These are phyloP conservation scores for Phytophthora meadii DNA, from an alignment of 352 stramenopile genomes.

Conservation along the genomic window DNA sequence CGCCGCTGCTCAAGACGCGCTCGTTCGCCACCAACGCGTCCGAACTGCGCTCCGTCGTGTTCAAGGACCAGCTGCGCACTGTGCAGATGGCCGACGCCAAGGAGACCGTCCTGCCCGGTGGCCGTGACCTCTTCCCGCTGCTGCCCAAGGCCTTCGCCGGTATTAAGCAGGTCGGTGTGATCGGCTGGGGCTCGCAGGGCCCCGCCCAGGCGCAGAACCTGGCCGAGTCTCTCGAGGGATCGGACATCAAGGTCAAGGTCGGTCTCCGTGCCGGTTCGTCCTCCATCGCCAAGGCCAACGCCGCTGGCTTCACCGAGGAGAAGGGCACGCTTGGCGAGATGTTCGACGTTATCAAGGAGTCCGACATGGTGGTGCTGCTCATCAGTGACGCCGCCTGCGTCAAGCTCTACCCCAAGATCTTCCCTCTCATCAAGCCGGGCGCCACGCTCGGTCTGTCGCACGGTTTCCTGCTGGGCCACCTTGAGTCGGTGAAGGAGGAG, in stretches of 20 bases:
- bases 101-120: slow-evolving; percentile 81
- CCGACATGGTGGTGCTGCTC: slow-evolving; percentile 97
- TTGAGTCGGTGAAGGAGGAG: slow-evolving; percentile 94
- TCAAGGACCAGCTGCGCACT: slow-evolving; percentile 78
- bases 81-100: slow-evolving; percentile 78
- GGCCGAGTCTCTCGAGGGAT: slow-evolving; percentile 93
- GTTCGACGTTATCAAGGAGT: slow-evolving; percentile 96
- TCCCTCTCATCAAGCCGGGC: slow-evolving; percentile 95
- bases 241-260: slow-evolving; percentile 84
- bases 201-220: slow-evolving; percentile 98
- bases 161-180: slow-evolving; percentile 97
- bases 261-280: slow-evolving; percentile 85
- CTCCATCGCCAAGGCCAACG: slow-evolving; percentile 80
- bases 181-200: slow-evolving; percentile 98
- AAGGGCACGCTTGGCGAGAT: slow-evolving; percentile 95
- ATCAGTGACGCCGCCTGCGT: slow-evolving; percentile 97
- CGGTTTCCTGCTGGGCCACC: slow-evolving; percentile 97
- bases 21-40: slow-evolving; percentile 73
- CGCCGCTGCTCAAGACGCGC: slow-evolving; percentile 52
- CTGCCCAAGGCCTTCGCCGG: slow-evolving; percentile 96
- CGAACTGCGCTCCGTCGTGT: slow-evolving; percentile 68
- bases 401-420: slow-evolving; percentile 97
- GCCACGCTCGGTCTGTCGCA: slow-evolving; percentile 97
- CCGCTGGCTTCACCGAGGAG: slow-evolving; percentile 94
- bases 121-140: slow-evolving; percentile 94